phyloP scores from a whole-genome alignment of 2,329 filamentous ascomycete species.

The Daldinia sp. region DNA sequence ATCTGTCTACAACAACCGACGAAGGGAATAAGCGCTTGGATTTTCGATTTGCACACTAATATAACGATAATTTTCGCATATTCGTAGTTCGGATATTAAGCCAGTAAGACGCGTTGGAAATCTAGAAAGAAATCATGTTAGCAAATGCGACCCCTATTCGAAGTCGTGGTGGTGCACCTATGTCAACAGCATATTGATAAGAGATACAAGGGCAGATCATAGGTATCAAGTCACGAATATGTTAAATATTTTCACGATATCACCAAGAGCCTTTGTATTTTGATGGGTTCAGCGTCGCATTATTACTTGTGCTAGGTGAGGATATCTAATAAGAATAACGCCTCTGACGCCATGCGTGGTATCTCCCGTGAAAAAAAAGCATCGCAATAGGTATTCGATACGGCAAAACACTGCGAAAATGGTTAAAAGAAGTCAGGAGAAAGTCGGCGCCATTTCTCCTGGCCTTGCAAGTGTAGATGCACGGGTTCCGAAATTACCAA shows the following conservation, averaged over 20 bases:
- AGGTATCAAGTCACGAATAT: no score
- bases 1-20: constrained; percentile 54
- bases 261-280: no score
- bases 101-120: no score
- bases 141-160: no score
- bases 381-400: background rate
- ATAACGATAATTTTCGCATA: background rate
- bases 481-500: background rate
- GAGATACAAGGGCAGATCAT: no score
- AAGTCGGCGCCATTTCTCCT: background rate
- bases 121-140: no score
- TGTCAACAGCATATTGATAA: no score
- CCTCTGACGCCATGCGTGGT: background rate
- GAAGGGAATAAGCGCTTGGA: constrained; percentile 54
- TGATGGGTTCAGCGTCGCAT: no score
- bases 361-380: background rate
- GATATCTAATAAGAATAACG: background rate
- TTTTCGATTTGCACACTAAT: constrained; percentile 51
- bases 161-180: no score
- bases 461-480: background rate
- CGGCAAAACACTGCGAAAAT: background rate
- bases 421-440: background rate
- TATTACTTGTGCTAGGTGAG: background rate
- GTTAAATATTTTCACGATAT: no score
- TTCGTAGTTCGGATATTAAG: no score